phyloP scores from a whole-genome alignment of 148 eudicot species.

The Nyssa sinensis region DNA sequence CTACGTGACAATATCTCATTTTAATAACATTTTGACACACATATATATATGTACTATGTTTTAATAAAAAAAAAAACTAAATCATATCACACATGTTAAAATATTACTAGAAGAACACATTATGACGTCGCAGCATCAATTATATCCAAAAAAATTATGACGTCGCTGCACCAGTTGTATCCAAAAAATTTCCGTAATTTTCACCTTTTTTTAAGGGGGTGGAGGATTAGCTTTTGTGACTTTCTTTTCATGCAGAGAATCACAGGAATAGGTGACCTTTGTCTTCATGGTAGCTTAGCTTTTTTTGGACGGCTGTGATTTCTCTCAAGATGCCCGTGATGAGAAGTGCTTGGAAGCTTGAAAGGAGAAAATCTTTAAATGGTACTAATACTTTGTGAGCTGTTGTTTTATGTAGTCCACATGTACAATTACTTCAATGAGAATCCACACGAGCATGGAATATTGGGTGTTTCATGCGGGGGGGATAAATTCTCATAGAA shows the following conservation, averaged over 20 bases:
- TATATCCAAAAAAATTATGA: too few species aligned
- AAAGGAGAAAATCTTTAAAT: background rate
- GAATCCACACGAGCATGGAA: conserved; percentile 36
- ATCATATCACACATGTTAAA: too few species aligned
- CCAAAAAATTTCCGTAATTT: too few species aligned
- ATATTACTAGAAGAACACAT: too few species aligned
- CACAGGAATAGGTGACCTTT: conserved; percentile 13
- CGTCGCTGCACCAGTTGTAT: too few species aligned
- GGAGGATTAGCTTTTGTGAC: background rate
- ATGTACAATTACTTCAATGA: too few species aligned
- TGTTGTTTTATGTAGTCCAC: too few species aligned
- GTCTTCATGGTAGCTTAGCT: background rate
- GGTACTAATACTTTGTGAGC: background rate
- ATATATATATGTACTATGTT: too few species aligned
- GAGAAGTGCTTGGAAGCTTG: conserved; percentile 17
- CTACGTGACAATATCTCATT: too few species aligned
- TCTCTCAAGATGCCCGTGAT: conserved; percentile 41
- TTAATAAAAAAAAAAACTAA: too few species aligned
- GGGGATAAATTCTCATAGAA: background rate
- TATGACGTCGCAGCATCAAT: too few species aligned
- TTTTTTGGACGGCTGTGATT: conserved; percentile 27
- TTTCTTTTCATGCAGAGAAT: background rate
- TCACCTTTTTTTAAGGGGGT: background rate
- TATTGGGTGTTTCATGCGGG: conserved; percentile 17
- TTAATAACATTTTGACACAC: too few species aligned